phyloP scores from a whole-genome alignment of 148 eudicot species.

The Silene conica region DNA sequence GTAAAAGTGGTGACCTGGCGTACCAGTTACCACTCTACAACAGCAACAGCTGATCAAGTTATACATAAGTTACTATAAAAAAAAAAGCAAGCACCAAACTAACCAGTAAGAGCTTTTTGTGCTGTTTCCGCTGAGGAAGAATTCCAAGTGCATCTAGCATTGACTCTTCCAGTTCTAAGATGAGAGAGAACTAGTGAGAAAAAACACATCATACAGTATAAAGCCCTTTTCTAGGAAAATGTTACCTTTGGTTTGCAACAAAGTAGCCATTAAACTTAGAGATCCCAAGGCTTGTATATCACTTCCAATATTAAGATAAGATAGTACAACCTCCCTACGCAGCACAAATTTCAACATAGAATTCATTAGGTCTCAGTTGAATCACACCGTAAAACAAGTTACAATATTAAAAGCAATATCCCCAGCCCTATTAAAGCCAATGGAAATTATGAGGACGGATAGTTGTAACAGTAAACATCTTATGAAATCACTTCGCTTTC shows the following conservation, averaged over 20 bases:
- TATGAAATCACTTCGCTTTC: background rate
- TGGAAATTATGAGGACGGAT: background rate
- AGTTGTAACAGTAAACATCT: background rate
- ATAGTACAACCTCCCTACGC: constrained; percentile 77
- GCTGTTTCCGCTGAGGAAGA: constrained; percentile 89
- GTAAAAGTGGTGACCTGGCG: background rate
- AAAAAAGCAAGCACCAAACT: constrained; percentile 7
- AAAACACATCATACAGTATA: constrained; percentile 12
- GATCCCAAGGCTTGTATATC: constrained; percentile 80
- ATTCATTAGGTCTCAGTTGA: constrained; percentile 8
- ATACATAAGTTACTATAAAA: background rate
- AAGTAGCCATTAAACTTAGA: constrained; percentile 69
- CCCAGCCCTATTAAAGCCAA: background rate
- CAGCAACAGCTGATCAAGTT: background rate
- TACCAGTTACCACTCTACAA: background rate
- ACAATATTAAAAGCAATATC: background rate
- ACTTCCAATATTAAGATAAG: constrained; percentile 61
- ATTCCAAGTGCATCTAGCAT: constrained; percentile 94
- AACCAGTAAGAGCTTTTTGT: constrained; percentile 94
- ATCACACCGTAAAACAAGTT: background rate
- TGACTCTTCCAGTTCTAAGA: constrained; percentile 89
- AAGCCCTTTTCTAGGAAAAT: constrained; percentile 4
- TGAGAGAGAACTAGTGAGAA: constrained; percentile 19
- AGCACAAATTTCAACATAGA: constrained; percentile 21
- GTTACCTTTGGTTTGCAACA: constrained; percentile 90